Base-by-base conservation (phyloP, 306 rosid species). In the Quercus alba region DNA sequence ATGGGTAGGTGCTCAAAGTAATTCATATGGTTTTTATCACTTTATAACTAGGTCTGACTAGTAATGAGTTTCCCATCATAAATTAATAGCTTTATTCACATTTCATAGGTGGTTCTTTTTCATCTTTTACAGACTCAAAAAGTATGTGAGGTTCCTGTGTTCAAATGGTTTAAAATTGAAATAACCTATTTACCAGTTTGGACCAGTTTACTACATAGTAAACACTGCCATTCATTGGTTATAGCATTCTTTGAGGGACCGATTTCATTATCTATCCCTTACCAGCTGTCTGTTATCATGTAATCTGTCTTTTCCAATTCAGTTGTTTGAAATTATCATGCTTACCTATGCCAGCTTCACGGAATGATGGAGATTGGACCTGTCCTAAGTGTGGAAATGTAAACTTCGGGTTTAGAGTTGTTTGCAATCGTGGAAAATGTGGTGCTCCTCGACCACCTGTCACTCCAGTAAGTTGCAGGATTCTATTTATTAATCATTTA, bases 321-420 rank as follows among this genome's bases (percentile, higher is more conserved):
- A 5, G 19, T n/a, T 5, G 72, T 33, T 68, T 68, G 72, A 17
- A 33, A 68, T 35, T 68, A 68, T 35, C 1, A 15, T 35, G 41
- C 72, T 68, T 19, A 68, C 41, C 13, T 66, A 38, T 72, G 21
- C 18, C 78, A 88, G 91, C 77, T 77, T 41, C 81, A 1, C 86
- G 80, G 17, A 81, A 63, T 57, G 87, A 85, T 25, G 91, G 91
- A 81, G 89, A 88, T 51, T 88, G 91, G 91, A 86, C 75, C 28
- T 86, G 91, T 74, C 78, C 67, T 25, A 81, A 59, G 54, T 86
- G 91, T 77, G 88, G 91, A 20, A 86, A 88, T 71, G 54, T 88
- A 5, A 88, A 88, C 80, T 88, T 88, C 25, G 80, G 88, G 9
- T 88, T 88, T 75, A 79, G 91, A 80, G 72, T 57, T 61, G 82